Base-by-base conservation (phyloP, 1,284 basidiomycete genomes). In the Quambalaria eucalypti region DNA sequence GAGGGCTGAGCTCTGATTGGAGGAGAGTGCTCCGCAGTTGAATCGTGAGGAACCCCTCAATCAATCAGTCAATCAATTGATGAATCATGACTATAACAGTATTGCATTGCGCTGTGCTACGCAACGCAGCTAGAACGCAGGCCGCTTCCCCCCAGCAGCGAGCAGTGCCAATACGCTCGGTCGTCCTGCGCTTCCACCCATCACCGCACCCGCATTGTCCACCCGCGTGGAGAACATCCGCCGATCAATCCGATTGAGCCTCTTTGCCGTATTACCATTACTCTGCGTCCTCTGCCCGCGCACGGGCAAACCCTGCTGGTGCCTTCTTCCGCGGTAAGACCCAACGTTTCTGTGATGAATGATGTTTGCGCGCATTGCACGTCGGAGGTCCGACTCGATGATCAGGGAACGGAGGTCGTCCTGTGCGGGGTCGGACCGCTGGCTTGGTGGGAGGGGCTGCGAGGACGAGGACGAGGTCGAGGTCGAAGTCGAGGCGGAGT, bases 291-390 rank as follows among this genome's bases (percentile, higher is more conserved):
- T 86, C 78, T 93, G 90, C 51, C 90, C 90, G 71, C 90, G 81
- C 56, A 93, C 90, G 0, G 90, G 90, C 39, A 91, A 77, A 59
- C 85, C 83, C 84, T 88, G 87, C 1, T 88, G 88, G 72, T 93
- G 90, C 72, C 90, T 80, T 77, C 84, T 82, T 31, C 90, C 90
- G 54, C 86, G 83, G 74, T 91, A 90, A 66, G 84, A 88, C 48
- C 90, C 90, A 76, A 93, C 89, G 80, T 85, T 86, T 60, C 88
- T 80, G 76, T 90, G 86, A 77, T 91, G 90, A 8, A 84, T 84
- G 76, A 93, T 90, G 73, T 92, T 90, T 71, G 90, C 89, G 76
- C 83, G 81, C 63, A 90, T 80, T 70, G 87, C 82, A 60, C 87
- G 81, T 69, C 81, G 82, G 66, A 90, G 79, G 74, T 93, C 90